Percentiles rank a stretch among this genome's conserved stretches.
Evolutionary conservation across 495 filamentous ascomycete genomes (phyloP).

Genomic region (Daldinia vernicosa): DNA sequence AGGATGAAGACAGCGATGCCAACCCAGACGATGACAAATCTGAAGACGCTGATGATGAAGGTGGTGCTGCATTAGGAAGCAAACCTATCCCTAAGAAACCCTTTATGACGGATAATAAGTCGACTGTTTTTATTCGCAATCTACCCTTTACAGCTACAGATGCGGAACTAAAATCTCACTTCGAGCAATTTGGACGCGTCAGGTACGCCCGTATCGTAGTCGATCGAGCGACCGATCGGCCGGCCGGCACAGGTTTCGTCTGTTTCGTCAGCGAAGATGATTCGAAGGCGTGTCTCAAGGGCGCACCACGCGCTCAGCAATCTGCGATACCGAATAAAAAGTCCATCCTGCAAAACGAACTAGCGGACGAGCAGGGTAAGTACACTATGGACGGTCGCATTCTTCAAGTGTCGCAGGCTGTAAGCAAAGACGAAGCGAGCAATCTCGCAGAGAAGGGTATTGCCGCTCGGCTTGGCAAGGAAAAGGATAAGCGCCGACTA

Average conservation of each 20-base stretch:
- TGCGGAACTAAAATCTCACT: constrained; percentile 81
- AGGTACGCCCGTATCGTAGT: constrained; percentile 90
- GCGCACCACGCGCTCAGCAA: constrained; percentile 68
- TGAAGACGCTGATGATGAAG: constrained; percentile 48
- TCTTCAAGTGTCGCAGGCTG: constrained; percentile 83
- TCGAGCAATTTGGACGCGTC: constrained; percentile 80
- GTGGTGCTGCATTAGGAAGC: constrained; percentile 49
- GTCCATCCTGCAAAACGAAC: constrained; percentile 85
- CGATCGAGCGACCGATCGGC: constrained; percentile 81
- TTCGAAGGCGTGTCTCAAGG: constrained; percentile 73
- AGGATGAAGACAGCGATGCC: constrained; percentile 61
- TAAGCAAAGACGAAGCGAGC: constrained; percentile 78
- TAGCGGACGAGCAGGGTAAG: constrained; percentile 74
- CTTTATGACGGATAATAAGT: constrained; percentile 63
- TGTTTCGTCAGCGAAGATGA: constrained; percentile 85
- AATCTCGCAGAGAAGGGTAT: constrained; percentile 75
- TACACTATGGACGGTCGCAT: constrained; percentile 92
- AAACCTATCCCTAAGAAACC: constrained; percentile 49
- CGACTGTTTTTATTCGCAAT: constrained; percentile 92
- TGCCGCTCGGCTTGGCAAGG: constrained; percentile 69
- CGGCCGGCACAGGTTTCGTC: constrained; percentile 93
- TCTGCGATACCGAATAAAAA: constrained; percentile 63
- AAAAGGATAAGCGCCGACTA: constrained; percentile 90
- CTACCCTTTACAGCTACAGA: constrained; percentile 88
- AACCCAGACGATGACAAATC: constrained; percentile 55